These are phyloP conservation scores for Citrus sp. DNA, from an alignment of 345 rosid genomes.

Conservation along the genomic window DNA sequence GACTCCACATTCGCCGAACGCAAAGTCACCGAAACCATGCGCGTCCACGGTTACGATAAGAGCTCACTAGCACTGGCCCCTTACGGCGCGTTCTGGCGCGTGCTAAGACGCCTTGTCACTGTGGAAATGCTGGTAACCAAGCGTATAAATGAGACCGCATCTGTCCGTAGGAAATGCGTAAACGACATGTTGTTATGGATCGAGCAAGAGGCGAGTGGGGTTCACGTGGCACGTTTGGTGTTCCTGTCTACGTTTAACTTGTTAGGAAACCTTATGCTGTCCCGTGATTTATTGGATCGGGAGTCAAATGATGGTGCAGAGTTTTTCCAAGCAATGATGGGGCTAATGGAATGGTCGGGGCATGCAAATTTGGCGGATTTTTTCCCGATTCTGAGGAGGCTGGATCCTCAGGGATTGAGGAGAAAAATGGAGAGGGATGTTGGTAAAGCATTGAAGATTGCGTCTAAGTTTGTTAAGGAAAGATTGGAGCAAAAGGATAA, in stretches of 20 bases:
- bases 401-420: slow-evolving; percentile 54
- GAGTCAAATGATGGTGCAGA: slow-evolving; percentile 27
- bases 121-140: slow-evolving; percentile 45
- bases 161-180: slow-evolving; percentile 36
- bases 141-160: slow-evolving; percentile 38
- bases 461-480: slow-evolving; percentile 37
- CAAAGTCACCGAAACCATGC: slow-evolving; percentile 40
- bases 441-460: slow-evolving; percentile 47
- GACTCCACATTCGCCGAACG: slow-evolving; percentile 51
- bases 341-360: slow-evolving; percentile 38
- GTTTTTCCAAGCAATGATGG: slow-evolving; percentile 29
- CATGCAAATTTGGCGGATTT: slow-evolving; percentile 36
- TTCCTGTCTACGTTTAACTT: slow-evolving; percentile 43
- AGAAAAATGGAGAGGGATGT: slow-evolving; percentile 44
- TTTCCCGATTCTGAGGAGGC: slow-evolving; percentile 42
- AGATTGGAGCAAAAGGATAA: slow-evolving; percentile 21
- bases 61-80: slow-evolving; percentile 52
- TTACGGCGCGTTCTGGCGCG: slow-evolving; percentile 54
- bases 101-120: slow-evolving; percentile 37
- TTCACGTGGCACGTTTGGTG: slow-evolving; percentile 39
- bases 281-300: slow-evolving; percentile 45
- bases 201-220: slow-evolving; percentile 35
- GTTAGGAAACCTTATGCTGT: slow-evolving; percentile 56
- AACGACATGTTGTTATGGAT: slow-evolving; percentile 48
- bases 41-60: slow-evolving; percentile 31